A percentile compares a stretch with the other conserved stretches of the same genome.
phyloP scores from a whole-genome alignment of 306 rosid genomes.

The Trifolium subterraneum region DNA sequence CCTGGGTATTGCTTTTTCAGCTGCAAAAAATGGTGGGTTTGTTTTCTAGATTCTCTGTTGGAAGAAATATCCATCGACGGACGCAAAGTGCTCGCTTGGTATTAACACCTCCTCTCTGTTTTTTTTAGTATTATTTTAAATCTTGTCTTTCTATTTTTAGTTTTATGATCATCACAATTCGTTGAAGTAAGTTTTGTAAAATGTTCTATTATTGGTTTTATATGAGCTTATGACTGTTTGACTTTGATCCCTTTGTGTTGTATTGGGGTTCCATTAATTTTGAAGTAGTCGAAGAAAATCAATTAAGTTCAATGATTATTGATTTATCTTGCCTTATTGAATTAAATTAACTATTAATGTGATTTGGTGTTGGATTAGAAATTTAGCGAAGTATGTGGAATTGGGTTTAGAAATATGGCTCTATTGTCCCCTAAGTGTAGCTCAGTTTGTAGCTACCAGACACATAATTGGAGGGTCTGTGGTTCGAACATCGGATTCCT shows the following conservation, averaged over 20 bases:
- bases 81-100: conserved; percentile 84
- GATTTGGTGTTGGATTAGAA: conserved; percentile 28
- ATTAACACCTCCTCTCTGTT: conserved; percentile 43
- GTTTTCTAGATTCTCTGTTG: conserved; percentile 85
- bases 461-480: no score
- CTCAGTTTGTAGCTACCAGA: no score
- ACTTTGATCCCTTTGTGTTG: conserved; percentile 17
- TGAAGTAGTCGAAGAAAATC: not conserved
- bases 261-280: conserved; percentile 2
- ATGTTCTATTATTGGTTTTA: conserved; percentile 36
- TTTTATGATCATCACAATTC: conserved; percentile 7
- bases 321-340: not conserved
- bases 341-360: not conserved
- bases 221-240: not conserved
- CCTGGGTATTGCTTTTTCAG: conserved; percentile 42
- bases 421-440: not conserved
- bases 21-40: conserved; percentile 77
- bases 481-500: no score
- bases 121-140: not conserved
- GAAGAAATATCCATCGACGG: conserved; percentile 81
- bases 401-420: not conserved
- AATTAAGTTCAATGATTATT: conserved; percentile 1
- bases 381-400: not conserved
- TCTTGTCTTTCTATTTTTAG: conserved; percentile 22
- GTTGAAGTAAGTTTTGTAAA: conserved; percentile 31